These are phyloP conservation scores for Singerocomus inundabilis DNA, from an alignment of 1,284 basidiomycete species.

Conservation along the genomic window DNA sequence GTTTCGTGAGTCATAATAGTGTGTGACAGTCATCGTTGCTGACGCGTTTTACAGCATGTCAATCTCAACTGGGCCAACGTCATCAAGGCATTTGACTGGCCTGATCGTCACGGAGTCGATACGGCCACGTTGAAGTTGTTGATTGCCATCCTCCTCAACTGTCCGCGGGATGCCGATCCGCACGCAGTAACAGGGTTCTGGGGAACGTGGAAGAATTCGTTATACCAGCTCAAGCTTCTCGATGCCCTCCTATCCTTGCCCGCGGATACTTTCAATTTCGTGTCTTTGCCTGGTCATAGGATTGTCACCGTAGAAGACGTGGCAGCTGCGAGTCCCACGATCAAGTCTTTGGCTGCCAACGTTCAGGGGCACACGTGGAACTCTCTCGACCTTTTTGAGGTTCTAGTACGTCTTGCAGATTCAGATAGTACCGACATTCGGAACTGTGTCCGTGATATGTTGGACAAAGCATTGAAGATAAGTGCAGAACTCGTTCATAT, in stretches of 20 bases:
- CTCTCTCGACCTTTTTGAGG: constrained; percentile 86
- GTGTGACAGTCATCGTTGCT: constrained; percentile 10
- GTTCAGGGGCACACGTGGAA: constrained; percentile 95
- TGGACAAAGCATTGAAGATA: constrained; percentile 90
- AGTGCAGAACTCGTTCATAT: constrained; percentile 95
- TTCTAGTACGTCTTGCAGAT: constrained; percentile 76
- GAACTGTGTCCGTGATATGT: constrained; percentile 79
- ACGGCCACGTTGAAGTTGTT: constrained; percentile 79
- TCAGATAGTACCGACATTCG: constrained; percentile 71
- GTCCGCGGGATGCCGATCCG: constrained; percentile 65
- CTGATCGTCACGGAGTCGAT: constrained; percentile 77
- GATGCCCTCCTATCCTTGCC: constrained; percentile 87
- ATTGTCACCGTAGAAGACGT: constrained; percentile 88
- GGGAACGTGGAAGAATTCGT: constrained; percentile 80
- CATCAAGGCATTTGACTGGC: constrained; percentile 75
- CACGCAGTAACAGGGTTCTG: constrained; percentile 82
- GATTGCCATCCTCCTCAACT: constrained; percentile 75
- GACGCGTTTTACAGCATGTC: constrained; percentile 45
- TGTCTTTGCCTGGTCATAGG: constrained; percentile 75
- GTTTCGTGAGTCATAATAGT: constrained; percentile 52
- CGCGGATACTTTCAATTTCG: constrained; percentile 89
- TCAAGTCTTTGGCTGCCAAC: constrained; percentile 79
- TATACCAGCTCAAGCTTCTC: constrained; percentile 85
- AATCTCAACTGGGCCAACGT: constrained; percentile 77
- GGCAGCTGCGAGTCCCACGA: constrained; percentile 78